Percentiles rank a stretch among this genome's conserved stretches.
These are phyloP conservation scores for Phaseolus coccineus DNA, from an alignment of 331 rosid genomes.

Conservation along the genomic window DNA sequence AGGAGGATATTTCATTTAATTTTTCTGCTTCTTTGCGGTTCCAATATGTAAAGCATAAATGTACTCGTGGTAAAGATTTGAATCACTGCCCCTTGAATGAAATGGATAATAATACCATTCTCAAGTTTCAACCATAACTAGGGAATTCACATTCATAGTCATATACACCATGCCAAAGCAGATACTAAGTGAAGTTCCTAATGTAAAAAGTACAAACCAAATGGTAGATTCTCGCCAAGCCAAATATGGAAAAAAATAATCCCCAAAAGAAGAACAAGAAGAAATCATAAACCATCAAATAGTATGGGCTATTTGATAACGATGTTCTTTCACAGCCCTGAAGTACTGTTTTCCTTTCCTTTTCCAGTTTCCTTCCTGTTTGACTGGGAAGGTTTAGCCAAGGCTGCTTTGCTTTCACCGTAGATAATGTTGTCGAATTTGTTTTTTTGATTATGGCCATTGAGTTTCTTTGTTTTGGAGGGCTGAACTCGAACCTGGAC, in stretches of 20 bases:
- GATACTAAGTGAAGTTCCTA: conserved; percentile 6
- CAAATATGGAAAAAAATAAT: conserved; percentile 37
- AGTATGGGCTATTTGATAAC: conserved; percentile 22
- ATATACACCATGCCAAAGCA: conserved; percentile 21
- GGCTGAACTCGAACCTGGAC: conserved; percentile 57
- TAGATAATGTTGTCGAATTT: conserved; percentile 46
- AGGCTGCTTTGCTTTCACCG: conserved; percentile 35
- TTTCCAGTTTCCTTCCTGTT: conserved; percentile 60
- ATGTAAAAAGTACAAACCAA: conserved; percentile 32
- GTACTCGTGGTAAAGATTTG: not conserved
- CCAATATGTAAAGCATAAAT: not conserved
- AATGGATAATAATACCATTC: conserved; percentile 27
- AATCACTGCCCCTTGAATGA: conserved; percentile 18
- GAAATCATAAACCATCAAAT: conserved; percentile 36
- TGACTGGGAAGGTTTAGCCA: conserved; percentile 46
- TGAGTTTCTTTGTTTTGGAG: conserved; percentile 56
- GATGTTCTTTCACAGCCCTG: conserved; percentile 37
- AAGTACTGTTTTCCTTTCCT: conserved; percentile 54
- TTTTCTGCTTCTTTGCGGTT: not conserved
- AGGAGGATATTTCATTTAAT: conserved; percentile 25
- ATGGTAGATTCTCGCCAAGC: conserved; percentile 45
- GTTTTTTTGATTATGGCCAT: conserved; percentile 47
- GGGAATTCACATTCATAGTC: conserved; percentile 3
- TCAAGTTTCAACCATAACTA: conserved; percentile 7
- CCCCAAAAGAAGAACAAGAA: not conserved